These are phyloP conservation scores for Boletus rubropictus DNA, from an alignment of 768 basidiomycete genomes.

Conservation along the genomic window DNA sequence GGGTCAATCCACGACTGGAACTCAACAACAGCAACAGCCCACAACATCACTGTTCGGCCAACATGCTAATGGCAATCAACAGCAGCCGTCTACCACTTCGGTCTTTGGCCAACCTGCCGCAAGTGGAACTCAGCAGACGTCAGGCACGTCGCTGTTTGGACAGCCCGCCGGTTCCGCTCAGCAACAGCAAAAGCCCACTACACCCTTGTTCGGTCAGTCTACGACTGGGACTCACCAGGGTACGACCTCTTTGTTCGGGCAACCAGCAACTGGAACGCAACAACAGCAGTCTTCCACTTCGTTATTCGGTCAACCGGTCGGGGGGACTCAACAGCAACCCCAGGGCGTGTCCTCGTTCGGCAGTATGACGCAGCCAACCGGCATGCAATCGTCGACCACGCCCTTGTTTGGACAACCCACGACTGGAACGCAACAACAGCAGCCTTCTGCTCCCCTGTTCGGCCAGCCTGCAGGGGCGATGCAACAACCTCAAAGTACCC, in stretches of 20 bases:
- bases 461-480: constrained; percentile 28
- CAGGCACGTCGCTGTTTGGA: constrained; percentile 35
- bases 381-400: constrained; percentile 11
- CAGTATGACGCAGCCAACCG: constrained; percentile 8
- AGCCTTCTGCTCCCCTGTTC: constrained; percentile 32
- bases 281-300: constrained; percentile 30
- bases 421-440: constrained; percentile 32
- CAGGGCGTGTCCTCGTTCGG: constrained; percentile 29
- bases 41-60: constrained; percentile 24
- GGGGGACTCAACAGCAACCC: constrained; percentile 18
- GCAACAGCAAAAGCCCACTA: constrained; percentile 23
- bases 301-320: constrained; percentile 35
- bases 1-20: constrained; percentile 26
- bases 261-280: constrained; percentile 31
- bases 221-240: constrained; percentile 14
- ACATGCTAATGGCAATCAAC: constrained; percentile 29
- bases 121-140: constrained; percentile 26
- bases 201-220: constrained; percentile 30
- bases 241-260: constrained; percentile 20
- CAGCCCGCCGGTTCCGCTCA: constrained; percentile 24
- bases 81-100: constrained; percentile 28
- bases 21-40: constrained; percentile 21
- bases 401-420: constrained; percentile 29
- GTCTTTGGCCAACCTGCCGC: constrained; percentile 26
- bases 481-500: constrained; percentile 24